phyloP scores from a whole-genome alignment of 1,284 basidiomycete genomes.

The Veloboletus limbatus region DNA sequence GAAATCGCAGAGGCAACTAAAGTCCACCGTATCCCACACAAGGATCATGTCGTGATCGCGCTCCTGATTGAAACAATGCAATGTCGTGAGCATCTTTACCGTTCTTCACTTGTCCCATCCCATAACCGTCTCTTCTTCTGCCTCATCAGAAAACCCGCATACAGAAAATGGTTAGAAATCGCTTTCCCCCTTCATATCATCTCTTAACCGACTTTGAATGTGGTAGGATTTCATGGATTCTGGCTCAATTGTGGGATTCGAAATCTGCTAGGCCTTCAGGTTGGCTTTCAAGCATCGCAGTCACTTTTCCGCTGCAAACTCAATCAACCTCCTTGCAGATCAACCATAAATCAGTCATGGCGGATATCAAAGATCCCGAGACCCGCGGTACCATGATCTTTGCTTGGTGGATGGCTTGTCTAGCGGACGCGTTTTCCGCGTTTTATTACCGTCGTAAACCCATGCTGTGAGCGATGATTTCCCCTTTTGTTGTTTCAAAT shows the following conservation, averaged over 20 bases:
- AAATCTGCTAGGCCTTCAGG: slow-evolving; percentile 73
- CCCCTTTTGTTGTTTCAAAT: slow-evolving; percentile 2
- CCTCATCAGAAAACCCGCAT: slow-evolving; percentile 65
- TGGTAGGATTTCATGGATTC: slow-evolving; percentile 72
- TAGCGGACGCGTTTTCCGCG: slow-evolving; percentile 57
- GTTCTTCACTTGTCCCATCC: slow-evolving; percentile 8
- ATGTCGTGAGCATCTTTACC: slow-evolving; percentile 58
- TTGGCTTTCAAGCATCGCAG: slow-evolving; percentile 33
- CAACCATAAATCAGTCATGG: slow-evolving; percentile 75
- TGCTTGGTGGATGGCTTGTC: slow-evolving; percentile 74
- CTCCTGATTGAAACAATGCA: slow-evolving; percentile 77
- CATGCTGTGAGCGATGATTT: slow-evolving; percentile 55
- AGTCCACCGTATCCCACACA: slow-evolving; percentile 75
- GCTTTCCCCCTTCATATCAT: slow-evolving; percentile 12
- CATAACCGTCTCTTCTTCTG: slow-evolving; percentile 18
- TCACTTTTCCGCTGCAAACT: slow-evolving; percentile 4
- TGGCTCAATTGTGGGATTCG: slow-evolving; percentile 77
- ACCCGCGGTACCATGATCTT: slow-evolving; percentile 78
- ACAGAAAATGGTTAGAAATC: slow-evolving; percentile 54
- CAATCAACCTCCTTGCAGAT: slow-evolving; percentile 45
- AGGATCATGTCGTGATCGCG: slow-evolving; percentile 78
- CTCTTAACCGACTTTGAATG: slow-evolving; percentile 11
- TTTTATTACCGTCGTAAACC: slow-evolving; percentile 63
- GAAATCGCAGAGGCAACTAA: slow-evolving; percentile 84
- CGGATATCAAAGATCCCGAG: slow-evolving; percentile 65